phyloP scores from a whole-genome alignment of 345 rosid species.

The Camelina hispida region DNA sequence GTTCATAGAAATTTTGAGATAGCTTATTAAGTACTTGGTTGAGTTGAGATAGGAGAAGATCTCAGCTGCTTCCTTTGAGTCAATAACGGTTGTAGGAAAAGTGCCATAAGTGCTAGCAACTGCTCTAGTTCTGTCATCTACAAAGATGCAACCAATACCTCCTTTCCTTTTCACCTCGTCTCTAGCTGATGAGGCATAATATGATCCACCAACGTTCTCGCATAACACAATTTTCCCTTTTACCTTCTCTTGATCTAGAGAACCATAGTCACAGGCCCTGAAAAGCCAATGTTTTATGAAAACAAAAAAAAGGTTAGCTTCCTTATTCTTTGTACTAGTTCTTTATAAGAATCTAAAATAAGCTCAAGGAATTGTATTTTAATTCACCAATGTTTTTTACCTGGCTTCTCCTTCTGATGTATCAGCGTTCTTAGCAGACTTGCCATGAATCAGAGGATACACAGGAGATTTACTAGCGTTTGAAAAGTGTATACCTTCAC shows the following conservation, averaged over 20 bases:
- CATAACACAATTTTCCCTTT: conserved; percentile 81
- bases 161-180: conserved; percentile 55
- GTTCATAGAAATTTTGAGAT: neutral
- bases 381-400: conserved; percentile 38
- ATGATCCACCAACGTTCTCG: conserved; percentile 41
- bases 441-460: conserved; percentile 61
- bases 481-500: conserved; percentile 75
- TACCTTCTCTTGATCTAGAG: conserved; percentile 54
- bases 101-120: conserved; percentile 53
- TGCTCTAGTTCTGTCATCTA: conserved; percentile 51
- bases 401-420: conserved; percentile 54
- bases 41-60: conserved; percentile 70
- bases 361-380: neutral
- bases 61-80: conserved; percentile 57
- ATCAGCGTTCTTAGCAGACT: conserved; percentile 55
- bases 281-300: neutral
- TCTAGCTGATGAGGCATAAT: conserved; percentile 34
- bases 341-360: neutral
- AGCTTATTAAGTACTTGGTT: conserved; percentile 51
- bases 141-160: conserved; percentile 62
- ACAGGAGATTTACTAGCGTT: conserved; percentile 54
- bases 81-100: conserved; percentile 58
- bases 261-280: conserved; percentile 59
- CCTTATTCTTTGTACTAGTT: neutral
- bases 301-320: neutral